Percentiles rank a stretch among this genome's conserved stretches.
Conservation (phyloP, 2,329 filamentous ascomycete species). For the Verticillium zaregamsianum region DNA sequence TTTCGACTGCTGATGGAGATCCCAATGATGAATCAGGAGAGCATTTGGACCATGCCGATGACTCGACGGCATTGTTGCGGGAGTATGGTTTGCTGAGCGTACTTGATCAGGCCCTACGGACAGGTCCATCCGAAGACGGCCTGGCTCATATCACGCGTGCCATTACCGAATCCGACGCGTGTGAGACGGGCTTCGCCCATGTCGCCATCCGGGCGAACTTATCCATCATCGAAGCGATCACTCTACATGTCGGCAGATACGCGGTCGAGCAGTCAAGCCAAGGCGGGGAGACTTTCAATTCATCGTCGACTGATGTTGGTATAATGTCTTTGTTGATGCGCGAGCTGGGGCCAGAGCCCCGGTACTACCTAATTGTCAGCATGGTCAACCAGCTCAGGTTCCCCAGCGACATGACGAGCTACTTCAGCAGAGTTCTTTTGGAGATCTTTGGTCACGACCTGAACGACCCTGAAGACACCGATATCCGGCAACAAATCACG, state of each 20-base stretch:
- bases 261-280: conserved; percentile 59
- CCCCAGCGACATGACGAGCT: conserved; percentile 85
- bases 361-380: conserved; percentile 79
- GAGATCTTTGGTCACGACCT: conserved; percentile 78
- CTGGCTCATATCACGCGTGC: conserved; percentile 73
- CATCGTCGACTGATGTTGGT: conserved; percentile 62
- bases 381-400: conserved; percentile 91
- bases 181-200: conserved; percentile 61
- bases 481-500: conserved; percentile 87
- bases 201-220: conserved; percentile 65
- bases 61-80: conserved; percentile 53
- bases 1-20: not conserved
- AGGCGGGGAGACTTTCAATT: conserved; percentile 59
- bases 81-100: conserved; percentile 53
- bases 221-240: conserved; percentile 71
- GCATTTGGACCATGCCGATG: conserved; percentile 59
- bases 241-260: conserved; percentile 75
- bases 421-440: conserved; percentile 82
- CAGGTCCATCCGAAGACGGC: conserved; percentile 65
- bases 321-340: conserved; percentile 74
- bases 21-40: conserved; percentile 63
- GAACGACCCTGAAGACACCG: conserved; percentile 68
- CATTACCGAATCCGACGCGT: conserved; percentile 56
- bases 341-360: conserved; percentile 69
- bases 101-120: conserved; percentile 54